phyloP scores from a whole-genome alignment of 208 protist genomes.

The Novymonas esmeraldas region DNA sequence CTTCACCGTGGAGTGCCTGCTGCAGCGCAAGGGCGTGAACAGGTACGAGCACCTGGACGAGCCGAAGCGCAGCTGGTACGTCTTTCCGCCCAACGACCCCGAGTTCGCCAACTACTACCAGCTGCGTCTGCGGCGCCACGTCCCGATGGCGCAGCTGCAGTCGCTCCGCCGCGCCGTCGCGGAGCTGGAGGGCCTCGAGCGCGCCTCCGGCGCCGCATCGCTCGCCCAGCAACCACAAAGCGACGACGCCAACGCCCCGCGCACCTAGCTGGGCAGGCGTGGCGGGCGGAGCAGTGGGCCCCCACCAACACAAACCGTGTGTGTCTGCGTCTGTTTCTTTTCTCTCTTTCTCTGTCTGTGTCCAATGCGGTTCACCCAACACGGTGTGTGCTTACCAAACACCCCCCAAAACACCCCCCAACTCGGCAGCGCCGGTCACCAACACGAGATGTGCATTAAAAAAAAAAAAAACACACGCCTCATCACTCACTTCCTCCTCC shows the following conservation, averaged over 20 bases:
- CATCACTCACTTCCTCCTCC: no score
- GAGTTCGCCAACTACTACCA: constrained; percentile 74
- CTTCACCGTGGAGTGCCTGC: constrained; percentile 58
- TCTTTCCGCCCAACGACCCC: constrained; percentile 41
- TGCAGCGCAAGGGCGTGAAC: constrained; percentile 32
- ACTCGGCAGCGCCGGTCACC: no score
- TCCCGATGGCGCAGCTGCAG: constrained; percentile 52
- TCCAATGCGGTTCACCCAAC: no score
- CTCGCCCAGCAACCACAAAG: constrained; percentile 6
- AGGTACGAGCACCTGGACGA: constrained; percentile 35
- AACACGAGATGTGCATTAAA: no score
- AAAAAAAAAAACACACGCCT: no score
- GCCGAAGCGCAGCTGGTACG: constrained; percentile 71
- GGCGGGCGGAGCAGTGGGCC: neutral
- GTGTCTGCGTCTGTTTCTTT: neutral
- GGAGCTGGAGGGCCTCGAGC: constrained; percentile 17
- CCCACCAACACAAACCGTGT: neutral
- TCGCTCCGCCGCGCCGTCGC: constrained; percentile 39
- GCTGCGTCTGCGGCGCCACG: constrained; percentile 55
- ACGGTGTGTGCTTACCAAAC: no score
- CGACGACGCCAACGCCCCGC: constrained; percentile 1
- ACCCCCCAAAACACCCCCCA: no score
- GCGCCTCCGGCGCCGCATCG: neutral
- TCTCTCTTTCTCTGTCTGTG: constrained; percentile 1
- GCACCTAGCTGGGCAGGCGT: neutral